Evolutionary conservation across 345 rosid genomes (phyloP).

Genomic region (Fremontodendron californicum): DNA sequence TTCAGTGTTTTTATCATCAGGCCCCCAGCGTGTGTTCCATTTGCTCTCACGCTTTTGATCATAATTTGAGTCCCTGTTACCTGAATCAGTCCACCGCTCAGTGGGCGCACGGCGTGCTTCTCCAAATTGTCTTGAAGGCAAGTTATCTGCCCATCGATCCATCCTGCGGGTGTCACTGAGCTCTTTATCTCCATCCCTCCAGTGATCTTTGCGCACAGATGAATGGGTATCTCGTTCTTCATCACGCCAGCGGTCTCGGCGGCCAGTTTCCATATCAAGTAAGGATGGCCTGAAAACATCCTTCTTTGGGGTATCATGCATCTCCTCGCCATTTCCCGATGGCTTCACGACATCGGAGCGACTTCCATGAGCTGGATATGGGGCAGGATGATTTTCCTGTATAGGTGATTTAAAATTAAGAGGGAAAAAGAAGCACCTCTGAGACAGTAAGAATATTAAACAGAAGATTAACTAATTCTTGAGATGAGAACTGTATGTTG

Average conservation of each 20-base stretch:
- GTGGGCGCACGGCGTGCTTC: constrained; percentile 71
- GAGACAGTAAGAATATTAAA: neutral
- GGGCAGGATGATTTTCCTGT: constrained; percentile 57
- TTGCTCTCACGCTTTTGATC: constrained; percentile 95
- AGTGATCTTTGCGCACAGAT: constrained; percentile 61
- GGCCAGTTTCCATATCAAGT: constrained; percentile 69
- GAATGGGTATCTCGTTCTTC: constrained; percentile 90
- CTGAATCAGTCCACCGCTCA: constrained; percentile 81
- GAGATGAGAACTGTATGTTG: neutral
- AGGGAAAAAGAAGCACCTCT: neutral
- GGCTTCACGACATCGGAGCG: constrained; percentile 41
- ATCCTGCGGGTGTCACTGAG: constrained; percentile 55
- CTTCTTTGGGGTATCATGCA: constrained; percentile 60
- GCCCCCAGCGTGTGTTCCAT: constrained; percentile 99
- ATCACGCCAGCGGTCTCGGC: constrained; percentile 93
- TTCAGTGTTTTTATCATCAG: constrained; percentile 65
- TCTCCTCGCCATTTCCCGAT: constrained; percentile 55
- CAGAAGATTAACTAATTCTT: neutral
- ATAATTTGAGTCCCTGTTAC: constrained; percentile 62
- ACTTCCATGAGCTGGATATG: constrained; percentile 35
- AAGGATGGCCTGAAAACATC: constrained; percentile 82
- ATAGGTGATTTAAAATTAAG: neutral
- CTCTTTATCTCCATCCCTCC: constrained; percentile 87
- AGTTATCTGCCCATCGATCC: constrained; percentile 81
- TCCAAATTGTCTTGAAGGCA: constrained; percentile 48